Evolutionary conservation across 768 basidiomycete genomes (phyloP), one percentile per base, ranked within the genome.

Genomic region (Rhodocollybia butyracea): DNA sequence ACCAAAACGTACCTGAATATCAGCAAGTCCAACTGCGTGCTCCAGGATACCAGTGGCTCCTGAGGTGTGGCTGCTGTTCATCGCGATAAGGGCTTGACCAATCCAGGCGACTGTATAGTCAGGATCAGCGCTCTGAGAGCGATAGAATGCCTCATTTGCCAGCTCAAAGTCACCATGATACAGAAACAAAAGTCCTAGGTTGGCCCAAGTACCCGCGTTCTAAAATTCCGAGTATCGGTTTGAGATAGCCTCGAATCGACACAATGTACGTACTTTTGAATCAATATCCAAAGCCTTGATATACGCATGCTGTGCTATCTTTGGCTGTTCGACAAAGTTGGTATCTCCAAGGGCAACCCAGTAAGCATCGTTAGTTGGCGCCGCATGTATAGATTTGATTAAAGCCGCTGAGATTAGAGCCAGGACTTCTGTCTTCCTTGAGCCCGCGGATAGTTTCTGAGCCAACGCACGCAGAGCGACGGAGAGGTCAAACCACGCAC

Each of bases 31-130:
- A 19, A 86, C 78, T 11, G 88, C 88, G 69, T 94, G 89, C 57
- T 85, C 84, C 30, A 94, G 79, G 56, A 97, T 67, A 3, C 85
- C 76, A 19, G 76, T 74, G 2, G 90, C 85, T 53, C 94, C 87
- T 4, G 65, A 60, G 29, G 78, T 67, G 51, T 91, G 80, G 3
- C 79, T 81, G 54, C 83, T 82, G 30, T 70, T 65, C 17, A 75
- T 77, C 42, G 89, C 89, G 40, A 91, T 76, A 24, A 92, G 68
- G 3, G 82, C 89, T 67, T 95, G 94, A 1, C 94, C 97, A 21
- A 96, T 77, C 97, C 97, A 99, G 7, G 94, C 87, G 21, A 85
- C 64, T 1, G 88, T 79, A 70, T 86, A 88, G 64, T 98, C 96
- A 6, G 96, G 92, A 73, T 98, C 94, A 41, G 94, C 77, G 17